These are phyloP conservation scores for Exidia glandulosa DNA, from an alignment of 768 basidiomycete species.

Conservation along the genomic window DNA sequence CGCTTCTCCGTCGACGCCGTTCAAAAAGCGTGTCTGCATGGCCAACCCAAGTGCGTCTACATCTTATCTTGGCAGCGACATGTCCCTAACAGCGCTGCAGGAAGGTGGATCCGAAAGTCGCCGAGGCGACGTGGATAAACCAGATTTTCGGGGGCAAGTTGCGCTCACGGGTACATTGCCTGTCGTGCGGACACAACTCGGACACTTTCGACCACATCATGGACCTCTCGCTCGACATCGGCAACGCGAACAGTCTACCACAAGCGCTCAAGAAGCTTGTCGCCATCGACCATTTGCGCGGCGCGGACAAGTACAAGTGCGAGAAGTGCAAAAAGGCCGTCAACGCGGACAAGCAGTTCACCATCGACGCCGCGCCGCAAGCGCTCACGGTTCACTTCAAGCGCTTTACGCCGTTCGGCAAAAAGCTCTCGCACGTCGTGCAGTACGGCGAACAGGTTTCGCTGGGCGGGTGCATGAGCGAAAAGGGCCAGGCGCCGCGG, in stretches of 20 bases:
- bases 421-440: conserved; percentile 70
- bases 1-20: conserved; percentile 87
- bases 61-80: not conserved
- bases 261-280: conserved; percentile 75
- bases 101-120: conserved; percentile 57
- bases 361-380: conserved; percentile 74
- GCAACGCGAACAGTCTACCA: conserved; percentile 45
- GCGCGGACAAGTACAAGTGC: conserved; percentile 94
- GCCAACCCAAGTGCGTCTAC: conserved; percentile 51
- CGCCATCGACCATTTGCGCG: conserved; percentile 70
- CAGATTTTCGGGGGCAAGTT: conserved; percentile 87
- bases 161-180: conserved; percentile 84
- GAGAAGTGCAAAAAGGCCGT: conserved; percentile 97
- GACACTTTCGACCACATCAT: conserved; percentile 95
- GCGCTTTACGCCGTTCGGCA: conserved; percentile 83
- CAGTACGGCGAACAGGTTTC: conserved; percentile 69
- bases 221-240: conserved; percentile 87
- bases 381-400: conserved; percentile 91
- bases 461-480: conserved; percentile 74
- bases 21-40: conserved; percentile 73
- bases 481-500: conserved; percentile 36
- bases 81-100: conserved; percentile 21
- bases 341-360: conserved; percentile 82
- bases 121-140: conserved; percentile 89
- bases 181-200: conserved; percentile 70